Conservation (phyloP, 2,329 filamentous ascomycete species). For the Pseudocercospora cruenta region DNA sequence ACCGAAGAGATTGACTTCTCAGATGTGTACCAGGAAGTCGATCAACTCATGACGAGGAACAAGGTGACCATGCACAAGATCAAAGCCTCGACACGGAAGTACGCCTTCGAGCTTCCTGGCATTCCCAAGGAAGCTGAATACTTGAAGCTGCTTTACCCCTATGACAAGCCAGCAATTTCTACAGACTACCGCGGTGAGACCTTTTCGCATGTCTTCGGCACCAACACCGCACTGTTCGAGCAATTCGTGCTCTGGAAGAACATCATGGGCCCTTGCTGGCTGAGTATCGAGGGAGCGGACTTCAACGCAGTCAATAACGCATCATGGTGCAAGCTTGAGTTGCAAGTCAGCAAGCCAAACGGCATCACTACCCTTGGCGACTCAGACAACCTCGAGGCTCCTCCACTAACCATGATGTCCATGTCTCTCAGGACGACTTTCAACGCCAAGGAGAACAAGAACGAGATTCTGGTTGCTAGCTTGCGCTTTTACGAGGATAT, state of each 20-base stretch:
- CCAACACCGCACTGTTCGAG: slow-evolving; percentile 91
- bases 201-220: slow-evolving; percentile 91
- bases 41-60: slow-evolving; percentile 82
- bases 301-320: slow-evolving; percentile 85
- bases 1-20: slow-evolving; percentile 80
- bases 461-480: slow-evolving; percentile 90
- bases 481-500: slow-evolving; percentile 92
- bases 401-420: slow-evolving; percentile 94
- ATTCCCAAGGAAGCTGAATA: slow-evolving; percentile 90
- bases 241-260: slow-evolving; percentile 99
- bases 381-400: slow-evolving; percentile 77
- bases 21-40: slow-evolving; percentile 88
- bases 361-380: slow-evolving; percentile 74
- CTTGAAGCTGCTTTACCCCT: slow-evolving; percentile 93
- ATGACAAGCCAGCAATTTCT: slow-evolving; percentile 78
- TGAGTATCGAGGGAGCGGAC: slow-evolving; percentile 84
- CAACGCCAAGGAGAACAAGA: slow-evolving; percentile 91
- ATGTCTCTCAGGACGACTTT: slow-evolving; percentile 84
- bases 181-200: slow-evolving; percentile 76
- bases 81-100: slow-evolving; percentile 86
- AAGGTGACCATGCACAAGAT: slow-evolving; percentile 90
- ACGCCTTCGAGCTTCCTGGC: slow-evolving; percentile 87
- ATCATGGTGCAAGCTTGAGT: slow-evolving; percentile 95
- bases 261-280: slow-evolving; percentile 98
- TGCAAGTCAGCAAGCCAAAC: slow-evolving; percentile 77